Percentiles rank a stretch among this genome's conserved stretches.
Conservation (phyloP, 345 rosid genomes). For the Limnanthes douglasii region DNA sequence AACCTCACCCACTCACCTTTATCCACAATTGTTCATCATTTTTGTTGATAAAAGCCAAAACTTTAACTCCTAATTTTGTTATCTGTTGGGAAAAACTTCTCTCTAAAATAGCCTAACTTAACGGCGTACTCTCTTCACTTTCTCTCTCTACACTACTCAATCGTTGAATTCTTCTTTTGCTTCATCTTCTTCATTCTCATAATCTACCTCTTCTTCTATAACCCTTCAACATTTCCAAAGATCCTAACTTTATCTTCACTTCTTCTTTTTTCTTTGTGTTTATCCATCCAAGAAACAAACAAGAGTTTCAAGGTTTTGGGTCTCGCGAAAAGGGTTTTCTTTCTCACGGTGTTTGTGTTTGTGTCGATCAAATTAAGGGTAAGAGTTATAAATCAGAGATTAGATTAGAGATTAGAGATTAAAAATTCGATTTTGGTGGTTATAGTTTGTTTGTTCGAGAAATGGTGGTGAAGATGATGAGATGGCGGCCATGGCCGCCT, state of each 20-base stretch:
- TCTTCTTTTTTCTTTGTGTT: background rate
- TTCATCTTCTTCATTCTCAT: background rate
- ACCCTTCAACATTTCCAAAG: background rate
- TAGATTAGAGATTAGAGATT: too few species aligned
- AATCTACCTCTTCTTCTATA: background rate
- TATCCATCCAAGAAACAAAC: background rate
- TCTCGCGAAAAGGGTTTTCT: background rate
- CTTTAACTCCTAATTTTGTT: too few species aligned
- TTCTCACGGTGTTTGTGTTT: background rate
- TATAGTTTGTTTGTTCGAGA: background rate
- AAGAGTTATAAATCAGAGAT: too few species aligned
- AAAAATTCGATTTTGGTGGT: background rate
- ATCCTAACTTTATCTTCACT: background rate
- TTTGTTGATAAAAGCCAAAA: too few species aligned
- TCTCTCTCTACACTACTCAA: background rate
- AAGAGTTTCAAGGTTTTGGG: background rate
- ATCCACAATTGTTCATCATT: too few species aligned
- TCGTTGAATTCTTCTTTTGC: background rate
- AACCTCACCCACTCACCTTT: too few species aligned
- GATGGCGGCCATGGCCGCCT: conserved; percentile 96
- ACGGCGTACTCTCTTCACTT: conserved; percentile 3
- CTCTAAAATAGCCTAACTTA: too few species aligned
- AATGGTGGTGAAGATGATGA: conserved; percentile 98
- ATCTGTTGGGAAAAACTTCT: too few species aligned
- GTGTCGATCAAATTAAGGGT: background rate